Conservation (phyloP, 2,329 filamentous ascomycete species). For the Leptographium lundbergii region DNA sequence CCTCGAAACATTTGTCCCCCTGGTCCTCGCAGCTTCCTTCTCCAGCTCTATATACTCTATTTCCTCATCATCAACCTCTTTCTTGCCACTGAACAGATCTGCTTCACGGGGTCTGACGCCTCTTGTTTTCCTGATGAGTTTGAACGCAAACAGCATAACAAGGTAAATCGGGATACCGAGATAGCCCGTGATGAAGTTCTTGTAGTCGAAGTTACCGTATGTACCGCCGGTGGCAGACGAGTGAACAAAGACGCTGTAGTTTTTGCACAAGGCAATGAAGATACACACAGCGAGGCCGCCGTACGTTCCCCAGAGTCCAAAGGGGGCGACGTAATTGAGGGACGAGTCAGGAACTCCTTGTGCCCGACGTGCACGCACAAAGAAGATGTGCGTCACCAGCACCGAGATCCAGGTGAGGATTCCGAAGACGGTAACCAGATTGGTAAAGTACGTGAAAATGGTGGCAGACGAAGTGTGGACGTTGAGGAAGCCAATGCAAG, state of each 20-base stretch:
- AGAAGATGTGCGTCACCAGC: conserved; percentile 24
- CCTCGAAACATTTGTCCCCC: neutral
- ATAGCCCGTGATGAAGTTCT: conserved; percentile 29
- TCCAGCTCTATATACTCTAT: neutral
- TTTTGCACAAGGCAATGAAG: conserved; percentile 8
- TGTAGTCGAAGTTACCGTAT: conserved; percentile 25
- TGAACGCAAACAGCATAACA: conserved; percentile 45
- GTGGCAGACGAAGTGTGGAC: conserved; percentile 19
- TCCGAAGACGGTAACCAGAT: conserved; percentile 27
- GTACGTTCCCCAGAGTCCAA: conserved; percentile 24
- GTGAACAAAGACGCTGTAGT: conserved; percentile 13
- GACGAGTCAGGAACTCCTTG: conserved; percentile 20
- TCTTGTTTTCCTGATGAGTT: conserved; percentile 41
- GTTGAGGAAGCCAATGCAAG: conserved; percentile 27
- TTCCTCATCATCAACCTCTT: conserved; percentile 39
- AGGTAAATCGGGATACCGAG: conserved; percentile 28
- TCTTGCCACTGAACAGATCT: conserved; percentile 41
- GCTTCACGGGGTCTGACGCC: conserved; percentile 34
- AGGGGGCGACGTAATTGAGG: conserved; percentile 24
- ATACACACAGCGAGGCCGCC: conserved; percentile 12
- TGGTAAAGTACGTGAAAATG: conserved; percentile 28
- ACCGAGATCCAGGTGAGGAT: conserved; percentile 29
- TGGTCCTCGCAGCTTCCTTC: neutral
- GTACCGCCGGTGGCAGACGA: neutral
- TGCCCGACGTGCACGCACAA: conserved; percentile 21